Base-by-base conservation (phyloP, 768 basidiomycete genomes). In the Trametes elegans region DNA sequence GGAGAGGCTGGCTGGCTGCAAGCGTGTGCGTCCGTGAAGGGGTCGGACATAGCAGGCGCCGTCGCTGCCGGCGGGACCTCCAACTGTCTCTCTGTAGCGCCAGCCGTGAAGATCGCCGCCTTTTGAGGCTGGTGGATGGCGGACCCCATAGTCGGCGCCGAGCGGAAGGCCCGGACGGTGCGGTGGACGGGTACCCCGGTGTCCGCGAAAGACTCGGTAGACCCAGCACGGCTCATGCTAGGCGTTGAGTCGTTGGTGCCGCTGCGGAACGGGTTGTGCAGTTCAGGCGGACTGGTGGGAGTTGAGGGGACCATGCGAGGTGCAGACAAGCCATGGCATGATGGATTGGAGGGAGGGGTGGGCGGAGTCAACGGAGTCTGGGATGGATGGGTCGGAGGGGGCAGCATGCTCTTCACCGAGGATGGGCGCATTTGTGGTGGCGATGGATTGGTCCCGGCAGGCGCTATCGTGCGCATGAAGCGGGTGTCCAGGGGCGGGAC, bases 251-350 rank as follows among this genome's bases (percentile, higher is more conserved):
- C 55, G 43, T 3, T 34, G 5, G 55, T 57, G 35, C 28, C 32
- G 36, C 35, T 57, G 13, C 55, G 55, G 35, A 57, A 57, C 1
- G 55, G 55, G 29, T 57, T 57, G 8, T 43, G 55, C 18, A 57
- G 19, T 29, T 57, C 55, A n/a, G n/a, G n/a, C n/a, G n/a, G n/a
- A n/a, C n/a, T n/a, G 28, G 23, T 39, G 11, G 55, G 46, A 7
- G 4, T 10, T 2, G 31, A 11, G n/a, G 41, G 51, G 7, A 38
- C 32, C 51, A 53, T 53, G 6, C n/a, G 32, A 13, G 51, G 51
- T 5, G 42, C 44, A 2, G 51, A 42, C 10, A 26, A 44, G 8
- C 14, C 35, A 7, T 36, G 14, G 5, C 3, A 28, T 16, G 9
- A 6, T 19, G 19, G n/a, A 5, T 9, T 14, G 13, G 29, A 19